Evolutionary conservation across 106 monocot species (phyloP).

Genomic region (Cymbidium sinense): DNA sequence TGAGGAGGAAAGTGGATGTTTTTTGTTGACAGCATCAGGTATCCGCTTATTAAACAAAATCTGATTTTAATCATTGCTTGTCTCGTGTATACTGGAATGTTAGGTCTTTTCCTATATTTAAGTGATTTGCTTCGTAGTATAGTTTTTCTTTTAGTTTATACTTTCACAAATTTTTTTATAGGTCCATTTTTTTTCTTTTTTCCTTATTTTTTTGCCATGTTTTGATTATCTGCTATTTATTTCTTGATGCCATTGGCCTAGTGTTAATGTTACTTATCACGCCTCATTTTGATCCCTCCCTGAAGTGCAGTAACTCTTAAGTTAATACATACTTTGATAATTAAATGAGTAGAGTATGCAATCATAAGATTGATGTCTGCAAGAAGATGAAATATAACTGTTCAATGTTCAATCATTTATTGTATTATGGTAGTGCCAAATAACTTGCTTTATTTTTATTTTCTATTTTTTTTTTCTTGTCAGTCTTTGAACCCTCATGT

Average conservation of each 20-base stretch:
- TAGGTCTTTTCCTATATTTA: not conserved
- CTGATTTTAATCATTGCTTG: not conserved
- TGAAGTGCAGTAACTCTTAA: too few species aligned
- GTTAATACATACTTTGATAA: too few species aligned
- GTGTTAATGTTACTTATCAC: not conserved
- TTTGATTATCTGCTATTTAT: not conserved
- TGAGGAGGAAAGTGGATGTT: constrained; percentile 32
- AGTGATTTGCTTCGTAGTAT: not conserved
- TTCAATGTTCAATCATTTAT: too few species aligned
- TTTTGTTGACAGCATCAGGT: constrained; percentile 60
- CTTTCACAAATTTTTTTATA: not conserved
- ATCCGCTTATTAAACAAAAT: not conserved
- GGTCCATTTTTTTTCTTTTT: not conserved
- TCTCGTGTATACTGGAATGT: not conserved
- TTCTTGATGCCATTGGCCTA: not conserved
- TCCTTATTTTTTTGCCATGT: not conserved
- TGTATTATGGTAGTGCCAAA: too few species aligned
- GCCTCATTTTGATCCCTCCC: too few species aligned
- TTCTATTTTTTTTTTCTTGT: too few species aligned
- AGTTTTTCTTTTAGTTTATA: not conserved
- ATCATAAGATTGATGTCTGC: too few species aligned
- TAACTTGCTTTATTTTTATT: too few species aligned
- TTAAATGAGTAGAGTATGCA: too few species aligned
- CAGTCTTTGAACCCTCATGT: too few species aligned
- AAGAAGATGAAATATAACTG: too few species aligned